Base-by-base conservation (phyloP, 192 early-diverging fungal genomes). In the Backusella parvicylindrica region DNA sequence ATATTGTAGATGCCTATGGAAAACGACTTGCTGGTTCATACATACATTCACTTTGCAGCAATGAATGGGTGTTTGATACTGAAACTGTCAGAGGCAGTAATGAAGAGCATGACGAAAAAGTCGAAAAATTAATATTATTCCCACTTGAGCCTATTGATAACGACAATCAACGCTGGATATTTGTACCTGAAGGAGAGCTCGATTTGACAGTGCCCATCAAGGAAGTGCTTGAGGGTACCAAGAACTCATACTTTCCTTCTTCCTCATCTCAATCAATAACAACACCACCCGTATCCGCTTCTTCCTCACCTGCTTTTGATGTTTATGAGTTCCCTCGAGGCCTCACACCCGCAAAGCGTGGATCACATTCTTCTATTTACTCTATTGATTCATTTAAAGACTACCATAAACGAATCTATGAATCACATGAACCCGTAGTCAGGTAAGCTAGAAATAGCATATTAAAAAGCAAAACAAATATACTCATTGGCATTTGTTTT, bases 31-130 rank as follows among this genome's bases (percentile, higher is more conserved):
- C 23, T 26, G 81, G 81, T 21, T 68, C 32, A 2, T 78, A 72
- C 13, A 31, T 82, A 30, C 72, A 72, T 38, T 74, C 77, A 16
- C 6, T 82, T 30, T 38, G 56, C 13, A 75, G 66, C 26, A 69
- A 72, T 50, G 77, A 82, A 32, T 82, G 81, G 81, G 77, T 79
- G 12, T 40, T 82, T 13, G 78, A 79, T 68, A 33, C 72, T 28
- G 69, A 79, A 66, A 21, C 60, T 31, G 40, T 36, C 1, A 53
- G 21, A 64, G 33, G 32, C 0, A 12, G 53, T 15, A 36, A 64
- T 13, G 12, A 60, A 15, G 9, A 9, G 8, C 9, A 60, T 21
- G 11, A 60, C 6, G 53, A 60, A 28, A 1, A 60, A 60, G 23
- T 26, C 21, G 23, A 37, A 21, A 76, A 81, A 50, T 11, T 81